Evolutionary conservation across 2,329 filamentous ascomycete species (phyloP), one percentile per base, ranked within the genome.

Genomic region (Pseudogymnoascus sp.): DNA sequence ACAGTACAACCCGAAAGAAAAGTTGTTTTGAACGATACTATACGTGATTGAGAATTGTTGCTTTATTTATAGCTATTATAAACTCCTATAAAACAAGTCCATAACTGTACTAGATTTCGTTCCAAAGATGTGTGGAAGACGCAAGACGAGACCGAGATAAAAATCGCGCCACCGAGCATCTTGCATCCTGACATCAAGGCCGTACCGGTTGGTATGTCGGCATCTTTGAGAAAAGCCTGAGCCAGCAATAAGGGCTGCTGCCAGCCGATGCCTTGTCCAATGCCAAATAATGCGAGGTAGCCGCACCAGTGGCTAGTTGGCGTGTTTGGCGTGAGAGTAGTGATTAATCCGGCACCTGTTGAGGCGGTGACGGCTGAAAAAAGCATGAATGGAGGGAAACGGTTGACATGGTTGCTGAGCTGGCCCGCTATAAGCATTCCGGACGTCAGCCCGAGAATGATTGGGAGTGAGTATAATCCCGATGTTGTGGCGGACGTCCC

Each of bases 101-200:
- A 47, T 14, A 21, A 5, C n/a, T 56, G 26, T 11, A 19, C 8
- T 33, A 56, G 47, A 33, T n/a, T 31, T n/a, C n/a, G 47, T 56
- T 16, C 26, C 7, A 56, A 56, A 24, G 13, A 56, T 19, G 26
- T 8, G n/a, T 56, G 47, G 26, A 90, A 89, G 56, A 89, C 80
- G 24, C 86, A 84, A 71, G 90, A 85, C 0, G 83, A 82, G 13
- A 88, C 82, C 4, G 83, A 81, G 60, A 90, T 82, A 67, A 84
- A 83, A 24, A 90, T 74, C 2, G 87, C 85, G 4, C 86, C 86
- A 47, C 86, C 86, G 4, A 90, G 78, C 1, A 80, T 79, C 70
- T 89, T 85, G 75, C 84, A 85, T 74, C 90, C 88, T 47, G 81
- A 78, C 2, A 83, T 77, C 59, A 76, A 79, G 5, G 81, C 80